Base-by-base conservation (phyloP, 2,329 filamentous ascomycete species). In the Biscogniauxia mediterranea region DNA sequence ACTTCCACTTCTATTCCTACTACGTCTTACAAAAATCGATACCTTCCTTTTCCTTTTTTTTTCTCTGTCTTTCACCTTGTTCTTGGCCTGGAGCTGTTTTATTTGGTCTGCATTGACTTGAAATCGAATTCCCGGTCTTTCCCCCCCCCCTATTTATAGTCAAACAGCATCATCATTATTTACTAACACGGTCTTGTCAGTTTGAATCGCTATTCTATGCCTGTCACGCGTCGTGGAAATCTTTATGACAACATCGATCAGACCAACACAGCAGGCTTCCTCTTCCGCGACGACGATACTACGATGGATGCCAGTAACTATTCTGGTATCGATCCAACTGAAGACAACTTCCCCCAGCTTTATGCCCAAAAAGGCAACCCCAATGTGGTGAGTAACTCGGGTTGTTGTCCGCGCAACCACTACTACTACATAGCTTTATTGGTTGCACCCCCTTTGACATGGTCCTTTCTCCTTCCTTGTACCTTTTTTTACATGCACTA, bases 181-280 rank as follows among this genome's bases (percentile, higher is more conserved):
- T 32, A 57, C 67, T 71, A 59, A 70, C 60, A 46, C 49, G 49
- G 26, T 57, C 56, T 57, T 58, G 65, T 69, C 69, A 96, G 92
- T 68, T 83, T 89, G 63, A 96, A 97, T 75, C 90, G 94, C 66
- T 96, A 96, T 77, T 97, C 94, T 4, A 93, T 97, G 90, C 94
- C 94, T 32, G 90, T 94, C 56, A 92, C 90, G 54, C 84, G 85
- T 62, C 86, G 88, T 66, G 85, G 89, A 67, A 87, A 89, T 64
- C 78, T 87, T 69, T 87, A 89, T 71, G 87, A 89, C 69, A 85
- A 85, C 49, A 80, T 96, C 60, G 93, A 95, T 64, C 89, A 91
- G 68, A 92, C 92, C 71, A 93, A 95, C 77, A 93, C 91, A 13
- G 86, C 92, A 25, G 88, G 90, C 59, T 96, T 96, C 71, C 81